Base-by-base conservation (phyloP, 148 eudicot genomes). In the Chenopodium album region DNA sequence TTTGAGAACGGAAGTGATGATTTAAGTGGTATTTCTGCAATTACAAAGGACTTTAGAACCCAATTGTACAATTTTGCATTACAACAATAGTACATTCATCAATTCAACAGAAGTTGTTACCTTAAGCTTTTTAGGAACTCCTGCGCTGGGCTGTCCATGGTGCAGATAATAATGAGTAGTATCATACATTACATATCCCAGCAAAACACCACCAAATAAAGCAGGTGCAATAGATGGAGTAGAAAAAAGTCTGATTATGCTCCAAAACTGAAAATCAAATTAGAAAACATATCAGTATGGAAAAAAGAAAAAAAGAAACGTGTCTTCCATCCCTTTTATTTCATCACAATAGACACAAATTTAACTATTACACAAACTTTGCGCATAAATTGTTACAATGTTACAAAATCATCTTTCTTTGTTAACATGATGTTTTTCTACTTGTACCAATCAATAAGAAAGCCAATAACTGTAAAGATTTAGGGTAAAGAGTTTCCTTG, bases 11-110 rank as follows among this genome's bases (percentile, higher is more conserved):
- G 81, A 91, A 94, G 78, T 94, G 98, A 82, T 94, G 98, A 73
- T 94, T 92, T 87, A 94, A 79, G 86, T 94, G 98, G 85, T 88
- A 94, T 79, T 79, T 94, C 98, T 94, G 95, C 76, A 69, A 56
- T 78, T 10, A 41, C 48, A 82, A 20, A 29, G 41, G 54, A 41
- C 41, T n/a, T 37, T 60, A 76, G 48, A 63, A 22, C 22, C n/a
- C 29, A 26, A 70, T 34, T 48, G 48, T 56, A 1, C 46, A 70
- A 28, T 50, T 68, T 28, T 8, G 73, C 28, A 69, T 56, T 62
- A 62, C 26, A 17, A 32, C 1, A 54, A 0, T 54, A 59, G 48
- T 26, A 10, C 64, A 20, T 11, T 6, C 11, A 76, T 4, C 62
- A 11, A 17, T 64, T 41, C 22, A 54, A 37, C 54, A 77, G 19